Evolutionary conservation across 139 green algal genomes (phyloP), one percentile per base, ranked within the genome.

Genomic region (Desmodesmus armatus): DNA sequence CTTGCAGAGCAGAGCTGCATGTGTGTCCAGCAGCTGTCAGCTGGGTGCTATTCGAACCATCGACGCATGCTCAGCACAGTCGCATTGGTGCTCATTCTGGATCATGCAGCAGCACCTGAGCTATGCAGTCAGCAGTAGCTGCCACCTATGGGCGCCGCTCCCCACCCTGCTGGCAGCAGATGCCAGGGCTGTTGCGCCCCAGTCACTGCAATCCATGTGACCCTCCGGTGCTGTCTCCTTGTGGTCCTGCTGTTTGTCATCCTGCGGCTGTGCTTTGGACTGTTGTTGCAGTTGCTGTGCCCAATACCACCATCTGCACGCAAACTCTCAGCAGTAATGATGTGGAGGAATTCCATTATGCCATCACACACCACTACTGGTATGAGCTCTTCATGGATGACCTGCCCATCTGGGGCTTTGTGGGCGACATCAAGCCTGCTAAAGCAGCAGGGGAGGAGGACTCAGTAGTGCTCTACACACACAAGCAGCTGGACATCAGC

Each of bases 371-470:
- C 39, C 89, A 92, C 55, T 95, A 93, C 87, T 94, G 93, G 93
- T 99, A 97, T 70, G 96, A 99, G 92, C 87, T 99, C 25, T 99
- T 98, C 72, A 87, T 98, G 37, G 96, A 98, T 71, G 96, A 99
- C 53, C 89, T 99, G 77, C 96, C 97, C 3, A 91, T 98, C 41
- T 99, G 95, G 96, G 97, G 96, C 51, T 98, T 98, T 92, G 96
- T 98, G 72, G 96, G 96, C 0, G 92, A 95, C 79, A 29, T 90
- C 0, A 81, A 81, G 27, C 21, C 44, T 31, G 37, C 73, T 58
- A n/a, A 9, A 39, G 49, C 44, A 27, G 27, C 71, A 27, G 70
- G 63, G 27, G 80, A 73, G 35, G 41, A 43, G 39, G 27, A 43
- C 43, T 35, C 69, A 15, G 65, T 31, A 37, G 23, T 86, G 35